Base-by-base conservation (phyloP, 148 eudicot genomes). In the Polygonum maritimum region DNA sequence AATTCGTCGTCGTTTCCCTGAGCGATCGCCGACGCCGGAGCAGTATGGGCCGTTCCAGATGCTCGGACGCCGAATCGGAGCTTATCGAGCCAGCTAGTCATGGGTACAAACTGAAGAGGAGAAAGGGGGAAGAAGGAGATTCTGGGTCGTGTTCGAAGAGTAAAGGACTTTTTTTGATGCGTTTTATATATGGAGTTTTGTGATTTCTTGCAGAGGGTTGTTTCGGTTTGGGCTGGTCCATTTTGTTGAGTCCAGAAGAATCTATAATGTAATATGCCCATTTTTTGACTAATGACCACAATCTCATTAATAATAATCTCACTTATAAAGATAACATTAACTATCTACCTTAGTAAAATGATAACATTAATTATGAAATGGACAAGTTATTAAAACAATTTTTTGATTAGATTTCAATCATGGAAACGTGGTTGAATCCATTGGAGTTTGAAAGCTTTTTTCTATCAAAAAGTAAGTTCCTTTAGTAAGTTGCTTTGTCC, bases 31-130 rank as follows among this genome's bases (percentile, higher is more conserved):
- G 39, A 16, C 38, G 71, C 39, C 40, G 71, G 44, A 14, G 13
- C 38, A 11, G 71, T 31, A 18, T 15, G 16, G 71, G 69, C 69
- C 33, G 69, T 63, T 22, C 4, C 69, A 21, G 71, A 31, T 5
- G 71, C 38, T 26, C 44, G 38, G 38, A 40, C 16, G 71, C 71
- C 71, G 44, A 67, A 67, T 38, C 71, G n/a, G 38, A 67, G 71
- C 44, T n/a, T 33, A 33, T 38, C 71, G 13, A 67, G 71, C 71
- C 71, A 67, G 18, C 71, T 9, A 38, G 40, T 67, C 71, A 67
- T 67, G 40, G 38, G 22, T n/a, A n/a, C 2, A 7, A 21, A 21
- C 7, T 55, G 63, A 55, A 55, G 63, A 22, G 40, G 41, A 31
- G 18, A 33, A 67, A 6, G 47, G 47, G 47, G 47, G 71, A 38